Evolutionary conservation across 495 filamentous ascomycete genomes (phyloP), one percentile per base, ranked within the genome.

Genomic region (Lasiosphaeris hirsuta): DNA sequence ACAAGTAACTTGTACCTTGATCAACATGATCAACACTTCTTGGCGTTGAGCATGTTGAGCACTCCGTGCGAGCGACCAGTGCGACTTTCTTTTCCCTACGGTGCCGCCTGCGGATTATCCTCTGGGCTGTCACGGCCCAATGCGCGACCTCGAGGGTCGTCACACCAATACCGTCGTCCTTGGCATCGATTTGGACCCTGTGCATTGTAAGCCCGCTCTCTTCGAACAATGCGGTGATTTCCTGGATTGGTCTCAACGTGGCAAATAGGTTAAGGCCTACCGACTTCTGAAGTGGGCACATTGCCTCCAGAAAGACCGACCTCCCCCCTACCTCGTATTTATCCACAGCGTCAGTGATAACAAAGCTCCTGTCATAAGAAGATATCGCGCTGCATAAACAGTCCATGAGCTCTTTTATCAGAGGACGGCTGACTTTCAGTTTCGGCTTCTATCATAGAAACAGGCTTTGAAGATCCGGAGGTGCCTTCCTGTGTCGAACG

Each of bases 371-470:
- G 3, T 10, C 11, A 36, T 6, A 50, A 10, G 9, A 11, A 4
- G 17, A 23, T 6, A 36, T 7, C 3, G 30, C 47, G 8, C 10
- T 35, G 8, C n/a, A 7, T 5, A 50, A 17, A 5, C 17, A 23
- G n/a, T 14, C 30, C 4, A 36, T 3, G 47, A 50, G 18, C 23
- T 50, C 47, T 5, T 7, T 14, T 9, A 50, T 36, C 18, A 36
- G 11, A 7, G 23, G 47, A 4, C 8, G 47, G 18, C 23, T 50
- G 30, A 10, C 10, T 15, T 50, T 50, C n/a, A 7, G 8, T 34
- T 50, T 50, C 19, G 47, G 14, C 18, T 50, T 44, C 10, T 46
- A 46, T 46, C 43, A n/a, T 10, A 10, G 43, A 19, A 46, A 46
- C 10, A 46, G 17, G 43, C 18, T 19, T 19, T 19, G 43, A 10